Percentiles rank a stretch among this genome's conserved stretches.
These are phyloP conservation scores for Monosporascus sp. DNA, from an alignment of 2,329 filamentous ascomycete genomes.

Conservation along the genomic window DNA sequence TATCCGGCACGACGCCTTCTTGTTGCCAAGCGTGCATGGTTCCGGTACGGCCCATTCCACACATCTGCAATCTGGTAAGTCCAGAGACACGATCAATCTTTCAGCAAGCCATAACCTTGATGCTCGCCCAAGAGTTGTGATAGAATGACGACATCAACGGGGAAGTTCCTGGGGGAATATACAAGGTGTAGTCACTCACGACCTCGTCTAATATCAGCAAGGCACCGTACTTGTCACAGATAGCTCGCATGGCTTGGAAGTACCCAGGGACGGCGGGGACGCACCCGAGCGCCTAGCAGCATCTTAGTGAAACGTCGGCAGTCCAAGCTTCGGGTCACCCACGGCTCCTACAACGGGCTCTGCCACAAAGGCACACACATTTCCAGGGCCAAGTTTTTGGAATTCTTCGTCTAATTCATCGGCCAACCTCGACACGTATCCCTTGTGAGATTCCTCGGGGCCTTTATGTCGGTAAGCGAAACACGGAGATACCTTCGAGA, in stretches of 20 bases:
- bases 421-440: conserved; percentile 56
- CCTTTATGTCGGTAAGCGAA: conserved; percentile 56
- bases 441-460: conserved; percentile 45
- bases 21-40: conserved; percentile 58
- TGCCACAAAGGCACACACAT: conserved; percentile 65
- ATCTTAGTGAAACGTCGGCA: not conserved
- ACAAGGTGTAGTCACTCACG: not conserved
- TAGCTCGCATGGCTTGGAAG: conserved; percentile 57
- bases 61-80: conserved; percentile 43
- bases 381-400: conserved; percentile 54
- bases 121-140: no score
- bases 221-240: conserved; percentile 67
- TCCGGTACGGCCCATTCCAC: conserved; percentile 55
- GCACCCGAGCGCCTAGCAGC: conserved; percentile 49
- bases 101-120: no score
- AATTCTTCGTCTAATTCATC: conserved; percentile 65
- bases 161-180: no score
- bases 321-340: conserved; percentile 20
- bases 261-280: conserved; percentile 63
- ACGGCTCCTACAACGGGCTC: conserved; percentile 71
- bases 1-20: conserved; percentile 53
- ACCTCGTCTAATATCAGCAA: conserved; percentile 76
- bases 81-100: no score
- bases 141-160: no score
- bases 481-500: conserved; percentile 60